Percentiles rank a stretch among this genome's conserved stretches.
These are phyloP conservation scores for Pseudogymnoascus sp. DNA, from an alignment of 2,329 filamentous ascomycete species.

Conservation along the genomic window DNA sequence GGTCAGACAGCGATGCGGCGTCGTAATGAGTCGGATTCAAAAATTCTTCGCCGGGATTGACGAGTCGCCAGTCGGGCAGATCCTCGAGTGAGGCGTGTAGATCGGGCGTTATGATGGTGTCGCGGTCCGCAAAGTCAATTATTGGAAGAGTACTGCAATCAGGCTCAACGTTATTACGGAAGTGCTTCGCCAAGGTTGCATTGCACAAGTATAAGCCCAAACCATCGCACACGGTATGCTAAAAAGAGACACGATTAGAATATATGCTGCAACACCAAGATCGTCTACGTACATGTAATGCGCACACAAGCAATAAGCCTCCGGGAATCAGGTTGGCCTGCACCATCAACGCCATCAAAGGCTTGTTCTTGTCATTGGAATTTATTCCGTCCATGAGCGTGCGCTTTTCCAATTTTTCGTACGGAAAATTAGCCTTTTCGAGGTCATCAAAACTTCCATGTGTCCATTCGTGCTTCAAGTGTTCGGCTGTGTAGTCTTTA, in stretches of 20 bases:
- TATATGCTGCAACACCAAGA: not conserved
- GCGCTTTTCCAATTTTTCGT: not conserved
- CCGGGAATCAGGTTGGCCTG: conserved; percentile 6
- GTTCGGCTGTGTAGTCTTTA: not conserved
- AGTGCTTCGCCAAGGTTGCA: not conserved
- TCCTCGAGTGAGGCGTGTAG: not conserved
- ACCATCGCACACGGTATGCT: conserved; percentile 7
- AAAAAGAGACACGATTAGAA: not conserved
- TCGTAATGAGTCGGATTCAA: conserved; percentile 3
- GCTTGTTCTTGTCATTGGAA: not conserved
- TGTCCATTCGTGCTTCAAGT: conserved; percentile 1
- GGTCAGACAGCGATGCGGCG: not conserved
- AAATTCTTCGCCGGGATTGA: not conserved
- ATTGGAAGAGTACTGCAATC: not conserved
- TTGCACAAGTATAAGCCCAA: not conserved
- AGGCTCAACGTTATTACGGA: not conserved
- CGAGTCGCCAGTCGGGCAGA: conserved; percentile 1
- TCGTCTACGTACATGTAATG: conserved; percentile 7
- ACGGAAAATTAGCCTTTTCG: not conserved
- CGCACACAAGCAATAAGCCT: not conserved
- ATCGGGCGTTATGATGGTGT: not conserved
- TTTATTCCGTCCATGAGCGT: not conserved
- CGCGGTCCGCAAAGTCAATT: not conserved
- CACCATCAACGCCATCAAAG: not conserved
- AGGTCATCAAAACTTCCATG: conserved; percentile 9